Base-by-base conservation (phyloP, 305 asterid species). In the Fraxinus ornus region DNA sequence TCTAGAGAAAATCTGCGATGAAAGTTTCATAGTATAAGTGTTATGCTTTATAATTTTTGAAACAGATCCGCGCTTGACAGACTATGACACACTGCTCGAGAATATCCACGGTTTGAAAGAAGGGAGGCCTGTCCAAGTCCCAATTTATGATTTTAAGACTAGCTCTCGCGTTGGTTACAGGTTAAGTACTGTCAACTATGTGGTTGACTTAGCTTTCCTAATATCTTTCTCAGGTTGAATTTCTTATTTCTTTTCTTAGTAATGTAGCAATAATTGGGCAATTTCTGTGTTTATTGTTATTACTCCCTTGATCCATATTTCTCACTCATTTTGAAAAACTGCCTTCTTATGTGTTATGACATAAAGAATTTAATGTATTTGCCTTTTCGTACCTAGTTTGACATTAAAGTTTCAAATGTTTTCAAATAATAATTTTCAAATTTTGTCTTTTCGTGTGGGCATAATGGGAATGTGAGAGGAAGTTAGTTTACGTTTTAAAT, bases 31-130 rank as follows among this genome's bases (percentile, higher is more conserved):
- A 76, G 76, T 78, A 57, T 84, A 75, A 68, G 78, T 83, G 72
- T 82, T 64, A 36, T 84, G 79, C 47, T 82, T 80, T 75, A 22
- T 84, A 24, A 85, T 88, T 81, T 26, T 78, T 41, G 85, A 77
- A 77, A 88, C 95, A 96, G 99, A 96, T 89, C 99, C 99, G 33
- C 98, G 99, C 88, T 87, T 96, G 90, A 94, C 99, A 9, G 99
- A 96, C 89, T 96, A 96, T 89, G 98, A 91, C 90, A 92, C 99
- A n/a, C 86, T 96, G 85, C 98, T 96, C 32, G 97, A 94, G 88
- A 96, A 94, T 88, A 91, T 96, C 81, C 90, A 84, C 76, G 94
- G 93, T 83, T 87, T 96, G 80, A 96, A 90, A 88, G 93, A 87
- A 68, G 98, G 97, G 84, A 92, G 21, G 76, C 79, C 98, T 84